Percentiles rank a stretch among this genome's conserved stretches.
These are phyloP conservation scores for Medicago lupulina DNA, from an alignment of 306 rosid genomes.

Conservation along the genomic window DNA sequence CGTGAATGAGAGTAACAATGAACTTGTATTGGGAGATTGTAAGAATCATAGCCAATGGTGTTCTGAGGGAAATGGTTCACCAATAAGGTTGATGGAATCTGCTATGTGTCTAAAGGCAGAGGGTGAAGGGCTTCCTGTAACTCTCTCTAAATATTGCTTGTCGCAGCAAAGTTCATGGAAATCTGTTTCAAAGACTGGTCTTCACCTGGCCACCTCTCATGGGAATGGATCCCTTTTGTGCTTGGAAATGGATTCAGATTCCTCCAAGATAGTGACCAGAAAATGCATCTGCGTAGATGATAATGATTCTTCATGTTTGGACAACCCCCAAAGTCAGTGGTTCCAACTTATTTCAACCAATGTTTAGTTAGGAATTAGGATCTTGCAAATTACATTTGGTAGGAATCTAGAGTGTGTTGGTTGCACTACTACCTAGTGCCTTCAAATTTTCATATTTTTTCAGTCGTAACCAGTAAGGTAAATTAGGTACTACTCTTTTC, in stretches of 20 bases:
- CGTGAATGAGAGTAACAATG: constrained; percentile 26
- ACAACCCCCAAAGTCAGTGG: constrained; percentile 54
- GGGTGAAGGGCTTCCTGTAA: constrained; percentile 43
- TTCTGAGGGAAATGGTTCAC: constrained; percentile 42
- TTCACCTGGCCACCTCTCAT: constrained; percentile 53
- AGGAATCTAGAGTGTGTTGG: background rate
- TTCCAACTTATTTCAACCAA: constrained; percentile 56
- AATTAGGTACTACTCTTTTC: background rate
- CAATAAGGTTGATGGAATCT: constrained; percentile 36
- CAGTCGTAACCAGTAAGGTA: background rate
- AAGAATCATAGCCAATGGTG: constrained; percentile 43
- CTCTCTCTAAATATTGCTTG: constrained; percentile 44
- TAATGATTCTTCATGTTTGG: constrained; percentile 47
- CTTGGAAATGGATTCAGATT: constrained; percentile 39
- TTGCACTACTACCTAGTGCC: background rate
- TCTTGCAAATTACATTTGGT: constrained; percentile 17
- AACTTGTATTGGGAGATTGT: constrained; percentile 46
- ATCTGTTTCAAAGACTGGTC: constrained; percentile 41
- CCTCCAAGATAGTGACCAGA: constrained; percentile 40
- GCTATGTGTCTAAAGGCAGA: constrained; percentile 44
- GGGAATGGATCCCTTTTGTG: constrained; percentile 33
- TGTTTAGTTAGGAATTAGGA: constrained; percentile 31
- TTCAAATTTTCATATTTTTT: constrained; percentile 2
- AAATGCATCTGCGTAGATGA: constrained; percentile 54
- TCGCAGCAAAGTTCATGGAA: constrained; percentile 49